Evolutionary conservation across 2,329 filamentous ascomycete genomes (phyloP).

Genomic region (Elsinoe batatas): DNA sequence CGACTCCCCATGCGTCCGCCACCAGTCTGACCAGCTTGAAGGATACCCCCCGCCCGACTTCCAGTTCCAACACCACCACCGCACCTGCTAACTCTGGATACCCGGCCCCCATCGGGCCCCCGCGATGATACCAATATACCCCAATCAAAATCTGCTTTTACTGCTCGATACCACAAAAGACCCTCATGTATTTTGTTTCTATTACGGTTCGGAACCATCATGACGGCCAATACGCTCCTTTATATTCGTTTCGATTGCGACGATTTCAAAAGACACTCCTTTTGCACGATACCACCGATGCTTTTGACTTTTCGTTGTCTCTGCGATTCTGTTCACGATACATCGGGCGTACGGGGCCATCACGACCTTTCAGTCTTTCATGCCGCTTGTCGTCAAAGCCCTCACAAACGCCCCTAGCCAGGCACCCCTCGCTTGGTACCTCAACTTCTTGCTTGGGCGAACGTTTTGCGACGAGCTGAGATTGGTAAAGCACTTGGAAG

Average conservation of each 20-base stretch:
- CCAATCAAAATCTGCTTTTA: constrained; percentile 10
- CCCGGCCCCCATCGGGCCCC: constrained; percentile 31
- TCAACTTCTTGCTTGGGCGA: no score
- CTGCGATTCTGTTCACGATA: background rate
- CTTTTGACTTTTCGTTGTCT: background rate
- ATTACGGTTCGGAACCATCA: background rate
- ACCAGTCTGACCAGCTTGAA: constrained; percentile 11
- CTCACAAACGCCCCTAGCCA: background rate
- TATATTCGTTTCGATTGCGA: background rate
- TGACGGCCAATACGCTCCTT: background rate
- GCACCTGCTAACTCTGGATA: constrained; percentile 27
- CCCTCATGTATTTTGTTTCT: constrained; percentile 4
- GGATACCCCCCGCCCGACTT: constrained; percentile 17
- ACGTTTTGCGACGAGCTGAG: no score
- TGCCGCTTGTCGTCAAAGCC: background rate
- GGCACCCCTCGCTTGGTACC: background rate
- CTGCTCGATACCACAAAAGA: constrained; percentile 12
- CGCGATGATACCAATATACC: constrained; percentile 23
- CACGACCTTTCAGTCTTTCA: background rate
- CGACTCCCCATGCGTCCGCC: background rate
- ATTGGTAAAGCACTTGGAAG: background rate
- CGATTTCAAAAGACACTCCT: constrained; percentile 3
- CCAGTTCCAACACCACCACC: constrained; percentile 16
- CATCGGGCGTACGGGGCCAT: background rate
- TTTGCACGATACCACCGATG: constrained; percentile 7